A percentile compares a stretch with the other conserved stretches of the same genome.
phyloP scores from a whole-genome alignment of 495 filamentous ascomycete genomes.

The Sporormia fimetaria region DNA sequence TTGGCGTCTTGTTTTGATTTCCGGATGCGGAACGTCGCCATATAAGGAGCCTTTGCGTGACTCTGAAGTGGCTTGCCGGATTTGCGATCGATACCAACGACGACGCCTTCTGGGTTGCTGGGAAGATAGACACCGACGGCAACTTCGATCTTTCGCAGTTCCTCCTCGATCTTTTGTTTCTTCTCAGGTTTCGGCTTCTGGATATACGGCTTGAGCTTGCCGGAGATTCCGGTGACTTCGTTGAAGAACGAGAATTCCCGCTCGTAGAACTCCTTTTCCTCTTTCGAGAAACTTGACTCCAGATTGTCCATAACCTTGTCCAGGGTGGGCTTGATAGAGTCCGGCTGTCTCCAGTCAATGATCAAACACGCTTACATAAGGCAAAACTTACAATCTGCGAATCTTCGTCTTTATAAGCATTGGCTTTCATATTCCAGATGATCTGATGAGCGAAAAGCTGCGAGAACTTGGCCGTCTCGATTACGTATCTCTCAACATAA shows the following conservation, averaged over 20 bases:
- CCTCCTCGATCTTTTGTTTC: conserved; percentile 98
- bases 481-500: conserved; percentile 91
- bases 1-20: conserved; percentile 51
- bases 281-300: conserved; percentile 63
- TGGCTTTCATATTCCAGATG: conserved; percentile 99
- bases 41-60: conserved; percentile 95
- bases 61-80: conserved; percentile 94
- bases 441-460: conserved; percentile 98
- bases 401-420: conserved; percentile 95
- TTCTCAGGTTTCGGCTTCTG: conserved; percentile 91
- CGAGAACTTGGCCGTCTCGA: conserved; percentile 90
- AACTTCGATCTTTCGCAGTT: conserved; percentile 89
- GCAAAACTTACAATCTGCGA: conserved; percentile 58
- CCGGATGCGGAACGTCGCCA: conserved; percentile 96
- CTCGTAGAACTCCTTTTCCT: conserved; percentile 80
- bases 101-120: conserved; percentile 90
- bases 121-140: conserved; percentile 96
- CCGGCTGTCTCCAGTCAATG: conserved; percentile 46
- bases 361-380: not conserved
- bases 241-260: conserved; percentile 96
- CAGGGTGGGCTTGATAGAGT: conserved; percentile 81
- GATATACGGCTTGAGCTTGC: conserved; percentile 87
- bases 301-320: conserved; percentile 82
- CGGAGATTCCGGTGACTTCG: conserved; percentile 89
- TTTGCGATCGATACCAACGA: conserved; percentile 94